Conservation (phyloP, 345 rosid genomes). For the Melaleuca quinquenervia region DNA sequence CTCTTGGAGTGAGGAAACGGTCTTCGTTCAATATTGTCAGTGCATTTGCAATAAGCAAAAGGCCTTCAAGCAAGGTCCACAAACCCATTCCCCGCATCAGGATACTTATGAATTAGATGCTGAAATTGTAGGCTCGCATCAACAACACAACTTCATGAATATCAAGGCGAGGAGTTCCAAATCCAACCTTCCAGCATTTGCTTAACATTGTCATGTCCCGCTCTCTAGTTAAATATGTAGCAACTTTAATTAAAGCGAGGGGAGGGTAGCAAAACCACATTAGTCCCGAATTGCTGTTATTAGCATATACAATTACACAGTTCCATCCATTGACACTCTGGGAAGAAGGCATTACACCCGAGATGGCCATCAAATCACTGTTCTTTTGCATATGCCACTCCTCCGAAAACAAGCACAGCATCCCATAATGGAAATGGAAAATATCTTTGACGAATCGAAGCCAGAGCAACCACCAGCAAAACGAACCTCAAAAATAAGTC, state of each 20-base stretch:
- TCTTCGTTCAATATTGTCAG: slow-evolving; percentile 90
- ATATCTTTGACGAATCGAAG: not conserved
- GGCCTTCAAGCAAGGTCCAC: slow-evolving; percentile 80
- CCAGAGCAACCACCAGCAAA: too few species aligned
- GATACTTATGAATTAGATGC: not conserved
- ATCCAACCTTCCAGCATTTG: not conserved
- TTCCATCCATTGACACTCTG: not conserved
- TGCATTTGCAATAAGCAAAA: slow-evolving; percentile 83
- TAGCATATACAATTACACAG: not conserved
- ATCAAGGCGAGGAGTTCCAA: not conserved
- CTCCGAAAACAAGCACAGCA: not conserved
- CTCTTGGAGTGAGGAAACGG: slow-evolving; percentile 80
- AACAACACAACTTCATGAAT: not conserved
- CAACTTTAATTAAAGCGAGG: not conserved
- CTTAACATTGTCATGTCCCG: not conserved
- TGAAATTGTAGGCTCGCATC: not conserved
- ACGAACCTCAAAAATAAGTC: too few species aligned
- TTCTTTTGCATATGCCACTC: not conserved
- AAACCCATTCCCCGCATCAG: slow-evolving; percentile 56
- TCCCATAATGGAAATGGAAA: not conserved
- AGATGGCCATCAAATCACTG: not conserved
- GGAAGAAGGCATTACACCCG: not conserved
- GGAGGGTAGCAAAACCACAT: not conserved
- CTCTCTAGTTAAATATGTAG: not conserved
- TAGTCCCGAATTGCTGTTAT: not conserved